Evolutionary conservation across 2,329 filamentous ascomycete species (phyloP).

Genomic region (Pestalotiopsis sp.): DNA sequence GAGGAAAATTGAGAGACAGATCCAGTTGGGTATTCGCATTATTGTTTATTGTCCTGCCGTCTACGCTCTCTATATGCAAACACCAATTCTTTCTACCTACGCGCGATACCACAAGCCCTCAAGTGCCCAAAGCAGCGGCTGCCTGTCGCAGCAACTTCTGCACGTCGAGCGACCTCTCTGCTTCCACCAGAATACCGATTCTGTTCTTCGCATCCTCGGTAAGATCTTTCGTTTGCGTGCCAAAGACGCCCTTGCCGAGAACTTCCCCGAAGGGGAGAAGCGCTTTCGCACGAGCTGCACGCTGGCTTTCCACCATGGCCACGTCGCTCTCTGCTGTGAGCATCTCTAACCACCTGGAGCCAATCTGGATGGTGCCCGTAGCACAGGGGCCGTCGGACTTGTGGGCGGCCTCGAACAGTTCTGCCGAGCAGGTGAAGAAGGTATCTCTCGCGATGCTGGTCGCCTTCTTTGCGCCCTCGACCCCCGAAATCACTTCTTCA

Average conservation of each 20-base stretch:
- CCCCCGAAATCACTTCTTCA: conserved; percentile 37
- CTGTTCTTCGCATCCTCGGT: conserved; percentile 30
- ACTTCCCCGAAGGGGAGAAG: conserved; percentile 44
- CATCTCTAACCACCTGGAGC: conserved; percentile 45
- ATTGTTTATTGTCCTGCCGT: conserved; percentile 9
- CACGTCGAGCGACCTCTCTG: conserved; percentile 48
- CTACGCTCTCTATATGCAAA: conserved; percentile 29
- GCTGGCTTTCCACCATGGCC: conserved; percentile 54
- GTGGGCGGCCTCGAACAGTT: conserved; percentile 47
- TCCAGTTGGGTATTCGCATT: too few relatives aligned
- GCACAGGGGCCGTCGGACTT: conserved; percentile 20
- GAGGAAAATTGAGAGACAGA: too few relatives aligned
- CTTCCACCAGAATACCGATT: conserved; percentile 36
- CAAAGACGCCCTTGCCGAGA: conserved; percentile 46
- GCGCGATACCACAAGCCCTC: neutral
- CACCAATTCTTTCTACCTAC: conserved; percentile 15
- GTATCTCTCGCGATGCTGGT: conserved; percentile 48
- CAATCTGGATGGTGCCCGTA: conserved; percentile 20
- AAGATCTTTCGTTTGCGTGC: conserved; percentile 11
- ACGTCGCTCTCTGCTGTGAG: conserved; percentile 50
- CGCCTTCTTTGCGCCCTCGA: conserved; percentile 37
- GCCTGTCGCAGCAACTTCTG: conserved; percentile 44
- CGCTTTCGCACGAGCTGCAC: conserved; percentile 49
- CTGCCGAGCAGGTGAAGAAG: conserved; percentile 54
- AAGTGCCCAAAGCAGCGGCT: conserved; percentile 29